Evolutionary conservation across 116 monocot species (phyloP).

Genomic region (Iris pallida): DNA sequence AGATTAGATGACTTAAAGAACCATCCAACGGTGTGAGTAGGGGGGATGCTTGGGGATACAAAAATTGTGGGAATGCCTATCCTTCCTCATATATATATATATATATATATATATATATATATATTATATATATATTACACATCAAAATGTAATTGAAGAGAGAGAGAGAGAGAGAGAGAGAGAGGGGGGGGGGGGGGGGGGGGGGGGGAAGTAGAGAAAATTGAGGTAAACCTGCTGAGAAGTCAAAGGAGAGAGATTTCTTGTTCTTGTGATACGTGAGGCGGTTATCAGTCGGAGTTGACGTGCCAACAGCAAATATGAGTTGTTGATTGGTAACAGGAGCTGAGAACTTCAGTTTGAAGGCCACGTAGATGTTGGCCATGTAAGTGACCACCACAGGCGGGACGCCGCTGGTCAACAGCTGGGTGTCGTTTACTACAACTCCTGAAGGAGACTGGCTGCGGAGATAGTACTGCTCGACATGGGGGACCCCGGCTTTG

Average conservation of each 20-base stretch:
- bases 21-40: no score
- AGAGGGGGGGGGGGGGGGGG: no score
- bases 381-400: slow-evolving; percentile 37
- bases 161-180: no score
- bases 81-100: no score
- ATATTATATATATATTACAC: no score
- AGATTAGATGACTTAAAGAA: no score
- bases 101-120: no score
- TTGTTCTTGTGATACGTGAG: slow-evolving; percentile 49
- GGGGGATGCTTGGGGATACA: no score
- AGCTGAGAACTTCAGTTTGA: slow-evolving; percentile 44
- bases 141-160: no score
- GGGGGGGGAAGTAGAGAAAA: not conserved
- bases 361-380: slow-evolving; percentile 53
- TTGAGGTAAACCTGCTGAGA: slow-evolving; percentile 43
- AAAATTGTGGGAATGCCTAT: no score
- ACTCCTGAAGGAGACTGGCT: slow-evolving; percentile 43
- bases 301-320: slow-evolving; percentile 37
- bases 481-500: slow-evolving; percentile 31
- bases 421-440: slow-evolving; percentile 32
- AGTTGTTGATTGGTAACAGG: slow-evolving; percentile 30
- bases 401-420: slow-evolving; percentile 21
- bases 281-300: slow-evolving; percentile 26
- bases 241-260: slow-evolving; percentile 54
- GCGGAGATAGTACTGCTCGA: slow-evolving; percentile 45